Conservation (phyloP, 345 rosid species). For the Mangifera indica region DNA sequence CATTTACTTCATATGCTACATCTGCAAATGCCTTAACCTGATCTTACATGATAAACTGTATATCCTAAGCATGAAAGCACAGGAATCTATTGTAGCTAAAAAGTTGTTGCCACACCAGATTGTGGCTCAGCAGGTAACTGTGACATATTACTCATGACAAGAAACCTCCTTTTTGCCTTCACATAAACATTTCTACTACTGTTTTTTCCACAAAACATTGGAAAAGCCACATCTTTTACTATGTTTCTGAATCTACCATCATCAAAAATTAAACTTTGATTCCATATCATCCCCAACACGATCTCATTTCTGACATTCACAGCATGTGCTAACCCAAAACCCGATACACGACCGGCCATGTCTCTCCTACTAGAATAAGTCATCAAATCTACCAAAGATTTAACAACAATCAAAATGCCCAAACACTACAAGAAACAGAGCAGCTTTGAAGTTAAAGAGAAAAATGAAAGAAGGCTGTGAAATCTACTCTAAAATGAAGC, state of each 20-base stretch:
- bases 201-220: not conserved
- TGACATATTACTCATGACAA: slow-evolving; percentile 36
- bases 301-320: slow-evolving; percentile 29
- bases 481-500: slow-evolving; percentile 10
- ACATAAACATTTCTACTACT: slow-evolving; percentile 27
- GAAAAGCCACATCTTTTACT: slow-evolving; percentile 14
- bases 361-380: slow-evolving; percentile 22
- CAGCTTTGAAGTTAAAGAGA: not conserved
- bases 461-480: not conserved
- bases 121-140: slow-evolving; percentile 38
- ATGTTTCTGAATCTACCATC: slow-evolving; percentile 13
- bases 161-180: slow-evolving; percentile 36
- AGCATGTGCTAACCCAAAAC: slow-evolving; percentile 30
- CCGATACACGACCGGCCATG: slow-evolving; percentile 49
- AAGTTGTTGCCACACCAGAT: slow-evolving; percentile 22
- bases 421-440: not conserved
- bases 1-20: not conserved
- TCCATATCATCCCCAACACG: slow-evolving; percentile 24
- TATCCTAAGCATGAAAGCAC: not conserved
- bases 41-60: not conserved
- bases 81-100: not conserved
- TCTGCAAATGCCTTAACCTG: not conserved
- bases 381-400: slow-evolving; percentile 29
- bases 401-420: slow-evolving; percentile 3
- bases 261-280: slow-evolving; percentile 22